Conservation (phyloP, 352 stramenopile species). For the Globisporangium emineosum region DNA sequence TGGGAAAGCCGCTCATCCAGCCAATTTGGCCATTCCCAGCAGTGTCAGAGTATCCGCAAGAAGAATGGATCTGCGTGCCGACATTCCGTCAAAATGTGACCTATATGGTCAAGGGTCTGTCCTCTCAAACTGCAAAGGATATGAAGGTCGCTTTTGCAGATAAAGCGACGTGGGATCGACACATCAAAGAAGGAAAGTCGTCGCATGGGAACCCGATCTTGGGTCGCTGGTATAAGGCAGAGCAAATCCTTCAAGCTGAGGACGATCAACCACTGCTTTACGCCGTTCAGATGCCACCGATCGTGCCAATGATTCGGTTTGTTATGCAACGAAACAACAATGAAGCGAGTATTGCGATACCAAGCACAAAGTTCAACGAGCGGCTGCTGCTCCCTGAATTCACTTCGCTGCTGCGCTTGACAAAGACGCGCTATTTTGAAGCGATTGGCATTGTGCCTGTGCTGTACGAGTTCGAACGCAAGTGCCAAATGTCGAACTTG, state of each 20-base stretch:
- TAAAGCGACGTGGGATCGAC: constrained; percentile 40
- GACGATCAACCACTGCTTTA: constrained; percentile 60
- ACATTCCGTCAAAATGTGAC: constrained; percentile 65
- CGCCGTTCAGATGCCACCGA: constrained; percentile 65
- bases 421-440: constrained; percentile 74
- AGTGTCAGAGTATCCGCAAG: constrained; percentile 12
- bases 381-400: constrained; percentile 69
- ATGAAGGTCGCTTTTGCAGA: constrained; percentile 45
- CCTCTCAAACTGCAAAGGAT: constrained; percentile 36
- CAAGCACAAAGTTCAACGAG: constrained; percentile 74
- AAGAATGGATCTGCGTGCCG: constrained; percentile 77
- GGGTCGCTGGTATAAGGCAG: constrained; percentile 67
- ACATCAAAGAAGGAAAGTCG: constrained; percentile 68
- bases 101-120: constrained; percentile 57
- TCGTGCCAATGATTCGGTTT: constrained; percentile 77
- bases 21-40: constrained; percentile 63
- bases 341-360: constrained; percentile 51
- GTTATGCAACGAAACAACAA: constrained; percentile 79
- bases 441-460: constrained; percentile 80
- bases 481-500: constrained; percentile 86
- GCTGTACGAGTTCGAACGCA: constrained; percentile 87
- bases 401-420: constrained; percentile 58
- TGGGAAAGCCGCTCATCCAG: constrained; percentile 57
- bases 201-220: constrained; percentile 70
- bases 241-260: constrained; percentile 59